phyloP scores from a whole-genome alignment of 2,329 filamentous ascomycete genomes.

The Penicillium sp. region DNA sequence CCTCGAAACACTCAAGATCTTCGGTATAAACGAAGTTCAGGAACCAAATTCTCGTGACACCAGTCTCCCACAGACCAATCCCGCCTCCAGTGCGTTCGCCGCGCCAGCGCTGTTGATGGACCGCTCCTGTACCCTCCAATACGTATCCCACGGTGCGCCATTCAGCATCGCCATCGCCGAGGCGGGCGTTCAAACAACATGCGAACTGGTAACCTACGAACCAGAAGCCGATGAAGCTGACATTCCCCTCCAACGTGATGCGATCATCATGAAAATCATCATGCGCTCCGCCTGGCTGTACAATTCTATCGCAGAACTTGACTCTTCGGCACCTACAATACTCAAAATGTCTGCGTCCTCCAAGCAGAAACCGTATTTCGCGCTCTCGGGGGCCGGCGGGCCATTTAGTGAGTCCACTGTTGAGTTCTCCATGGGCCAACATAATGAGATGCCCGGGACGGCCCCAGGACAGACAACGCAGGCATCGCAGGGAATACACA shows the following conservation, averaged over 20 bases:
- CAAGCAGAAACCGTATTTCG: constrained; percentile 66
- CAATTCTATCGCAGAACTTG: constrained; percentile 55
- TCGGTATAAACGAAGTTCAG: constrained; percentile 70
- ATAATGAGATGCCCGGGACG: constrained; percentile 23
- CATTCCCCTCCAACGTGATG: constrained; percentile 83
- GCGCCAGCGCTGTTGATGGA: constrained; percentile 79
- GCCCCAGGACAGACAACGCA: constrained; percentile 19
- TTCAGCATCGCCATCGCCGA: constrained; percentile 87
- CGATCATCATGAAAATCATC: constrained; percentile 87
- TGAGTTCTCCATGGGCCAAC: constrained; percentile 57
- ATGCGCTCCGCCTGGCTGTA: constrained; percentile 65
- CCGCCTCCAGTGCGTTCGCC: constrained; percentile 72
- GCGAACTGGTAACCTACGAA: constrained; percentile 85
- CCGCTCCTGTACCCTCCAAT: constrained; percentile 82
- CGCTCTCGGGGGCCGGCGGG: constrained; percentile 65
- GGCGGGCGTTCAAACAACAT: constrained; percentile 81
- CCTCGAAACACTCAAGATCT: constrained; percentile 92
- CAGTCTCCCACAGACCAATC: constrained; percentile 32
- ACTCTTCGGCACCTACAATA: constrained; percentile 68
- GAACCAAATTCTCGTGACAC: constrained; percentile 31
- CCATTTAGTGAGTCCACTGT: constrained; percentile 62
- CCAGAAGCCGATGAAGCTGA: constrained; percentile 58
- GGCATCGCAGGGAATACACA: constrained; percentile 26
- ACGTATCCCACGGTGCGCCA: constrained; percentile 71
- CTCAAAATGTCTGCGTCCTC: constrained; percentile 69